phyloP scores from a whole-genome alignment of 495 filamentous ascomycete genomes.

The Neurospora cerealis region DNA sequence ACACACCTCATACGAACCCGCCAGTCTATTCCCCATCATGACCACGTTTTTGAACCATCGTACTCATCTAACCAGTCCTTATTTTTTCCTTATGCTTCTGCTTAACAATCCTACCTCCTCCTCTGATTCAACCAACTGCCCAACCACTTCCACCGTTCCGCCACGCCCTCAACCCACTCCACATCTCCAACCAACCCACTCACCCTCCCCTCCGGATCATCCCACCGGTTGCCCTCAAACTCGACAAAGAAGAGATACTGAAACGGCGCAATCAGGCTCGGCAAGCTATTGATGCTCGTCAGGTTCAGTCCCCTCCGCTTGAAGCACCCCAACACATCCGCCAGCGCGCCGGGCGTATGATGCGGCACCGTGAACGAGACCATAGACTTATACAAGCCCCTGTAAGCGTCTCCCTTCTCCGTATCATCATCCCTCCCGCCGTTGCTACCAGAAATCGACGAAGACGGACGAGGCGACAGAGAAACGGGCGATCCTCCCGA shows the following conservation, averaged over 20 bases:
- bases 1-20: background rate
- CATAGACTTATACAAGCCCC: slow-evolving; percentile 51
- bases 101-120: background rate
- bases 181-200: slow-evolving; percentile 37
- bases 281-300: slow-evolving; percentile 81
- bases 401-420: slow-evolving; percentile 4
- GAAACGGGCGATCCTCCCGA: background rate
- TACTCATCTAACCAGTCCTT: background rate
- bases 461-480: background rate
- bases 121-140: slow-evolving; percentile 44
- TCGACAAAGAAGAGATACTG: slow-evolving; percentile 95
- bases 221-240: slow-evolving; percentile 51
- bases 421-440: background rate
- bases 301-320: slow-evolving; percentile 62
- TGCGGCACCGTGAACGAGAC: slow-evolving; percentile 77
- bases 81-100: background rate
- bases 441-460: background rate
- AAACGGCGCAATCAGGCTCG: slow-evolving; percentile 66
- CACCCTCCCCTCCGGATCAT: slow-evolving; percentile 42
- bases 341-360: slow-evolving; percentile 65
- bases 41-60: background rate
- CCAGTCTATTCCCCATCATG: background rate
- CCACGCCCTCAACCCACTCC: slow-evolving; percentile 27
- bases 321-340: slow-evolving; percentile 71
- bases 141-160: slow-evolving; percentile 39